phyloP scores from a whole-genome alignment of 305 asterid species.

The Coffea humblotiana region DNA sequence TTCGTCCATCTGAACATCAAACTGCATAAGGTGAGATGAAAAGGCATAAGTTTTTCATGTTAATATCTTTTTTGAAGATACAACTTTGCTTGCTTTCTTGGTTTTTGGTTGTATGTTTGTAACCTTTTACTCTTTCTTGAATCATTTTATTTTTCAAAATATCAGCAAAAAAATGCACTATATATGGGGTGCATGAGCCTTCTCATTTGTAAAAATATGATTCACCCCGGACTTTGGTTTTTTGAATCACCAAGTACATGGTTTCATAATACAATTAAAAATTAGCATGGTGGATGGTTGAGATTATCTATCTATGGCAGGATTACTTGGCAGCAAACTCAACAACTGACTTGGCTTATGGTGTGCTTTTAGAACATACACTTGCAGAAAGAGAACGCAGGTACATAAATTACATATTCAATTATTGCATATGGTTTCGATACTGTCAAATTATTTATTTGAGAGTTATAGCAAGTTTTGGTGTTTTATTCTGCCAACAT shows the following conservation, averaged over 20 bases:
- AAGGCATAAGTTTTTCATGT: background rate
- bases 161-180: background rate
- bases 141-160: background rate
- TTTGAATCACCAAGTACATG: background rate
- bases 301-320: conserved; percentile 42
- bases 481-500: background rate
- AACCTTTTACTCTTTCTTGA: background rate
- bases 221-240: background rate
- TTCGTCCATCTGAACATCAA: background rate
- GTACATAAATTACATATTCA: conserved; percentile 31
- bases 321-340: conserved; percentile 79
- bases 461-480: background rate
- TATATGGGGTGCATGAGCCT: background rate
- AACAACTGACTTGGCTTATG: conserved; percentile 88
- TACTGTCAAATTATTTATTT: background rate
- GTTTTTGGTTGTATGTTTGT: background rate
- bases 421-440: background rate
- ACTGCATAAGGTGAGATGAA: background rate
- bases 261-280: background rate
- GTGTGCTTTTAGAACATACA: conserved; percentile 93
- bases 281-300: conserved; percentile 5
- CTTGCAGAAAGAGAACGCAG: conserved; percentile 98
- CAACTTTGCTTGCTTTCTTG: background rate
- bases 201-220: background rate
- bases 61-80: background rate